These are phyloP conservation scores for Oryza meyeriana DNA, from an alignment of 176 grass and related monocot genomes.

Conservation along the genomic window DNA sequence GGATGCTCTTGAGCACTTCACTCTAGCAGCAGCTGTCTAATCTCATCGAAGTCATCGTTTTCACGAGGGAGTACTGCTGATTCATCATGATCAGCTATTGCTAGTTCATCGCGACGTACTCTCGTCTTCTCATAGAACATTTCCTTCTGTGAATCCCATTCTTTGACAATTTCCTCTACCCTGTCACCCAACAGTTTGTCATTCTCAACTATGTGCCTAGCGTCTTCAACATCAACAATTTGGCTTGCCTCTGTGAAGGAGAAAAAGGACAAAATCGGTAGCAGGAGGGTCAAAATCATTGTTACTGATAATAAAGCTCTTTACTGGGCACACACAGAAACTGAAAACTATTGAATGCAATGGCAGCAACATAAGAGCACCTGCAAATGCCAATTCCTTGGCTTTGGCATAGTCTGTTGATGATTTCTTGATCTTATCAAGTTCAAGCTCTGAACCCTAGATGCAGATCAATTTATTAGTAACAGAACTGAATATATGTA, in stretches of 20 bases:
- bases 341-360: not conserved
- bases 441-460: slow-evolving; percentile 60
- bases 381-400: slow-evolving; percentile 59
- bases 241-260: slow-evolving; percentile 46
- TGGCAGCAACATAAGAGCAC: slow-evolving; percentile 23
- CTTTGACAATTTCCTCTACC: slow-evolving; percentile 57
- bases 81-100: slow-evolving; percentile 4
- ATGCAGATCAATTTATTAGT: slow-evolving; percentile 30
- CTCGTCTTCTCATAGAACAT: slow-evolving; percentile 69
- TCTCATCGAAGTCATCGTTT: slow-evolving; percentile 46
- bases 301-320: not conserved
- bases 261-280: not conserved
- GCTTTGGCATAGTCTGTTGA: slow-evolving; percentile 65
- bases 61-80: slow-evolving; percentile 2
- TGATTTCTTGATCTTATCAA: slow-evolving; percentile 62
- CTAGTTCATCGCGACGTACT: slow-evolving; percentile 34
- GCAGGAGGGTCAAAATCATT: not conserved
- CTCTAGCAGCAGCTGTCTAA: slow-evolving; percentile 49
- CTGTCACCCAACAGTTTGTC: slow-evolving; percentile 46
- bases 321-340: not conserved
- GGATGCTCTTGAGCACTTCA: slow-evolving; percentile 42
- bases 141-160: slow-evolving; percentile 77
- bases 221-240: slow-evolving; percentile 41
- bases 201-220: slow-evolving; percentile 48
- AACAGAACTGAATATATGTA: not conserved